Base-by-base conservation (phyloP, 2,329 filamentous ascomycete genomes). In the Colletotrichum lini region DNA sequence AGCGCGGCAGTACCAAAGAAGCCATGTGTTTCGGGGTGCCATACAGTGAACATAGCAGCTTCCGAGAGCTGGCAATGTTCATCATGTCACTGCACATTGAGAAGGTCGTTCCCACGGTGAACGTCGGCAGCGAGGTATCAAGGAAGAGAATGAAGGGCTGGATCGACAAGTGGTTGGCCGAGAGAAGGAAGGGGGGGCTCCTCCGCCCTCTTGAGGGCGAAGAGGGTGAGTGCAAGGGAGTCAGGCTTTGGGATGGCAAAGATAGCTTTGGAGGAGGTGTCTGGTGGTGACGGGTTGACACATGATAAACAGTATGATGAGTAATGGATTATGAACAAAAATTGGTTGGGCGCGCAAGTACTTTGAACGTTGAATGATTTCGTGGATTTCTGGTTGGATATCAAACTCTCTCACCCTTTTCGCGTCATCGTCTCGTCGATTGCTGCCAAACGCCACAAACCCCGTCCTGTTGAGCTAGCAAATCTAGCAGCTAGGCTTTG, bases 11-110 rank as follows among this genome's bases (percentile, higher is more conserved):
- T 81, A 95, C 93, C 3, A 88, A 88, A 58, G 92, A 96, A 76
- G 93, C 93, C 47, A 92, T 93, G 80, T 98, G 95, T 80, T 98
- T 97, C 76, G 95, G 94, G 0, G 96, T 98, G 2, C 96, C 96
- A 2, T 99, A 99, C 79, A 95, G 92, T 62, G 96, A 99, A 83
- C 96, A 99, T 80, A 96, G 93, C 80, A 97, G 94, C 73, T 99
- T 99, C 79, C 88, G 96, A 50, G 96, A 99, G 84, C 82, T 99
- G 78, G 96, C 94, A 0, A 92, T 98, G 88, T 99, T 99, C 79
- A 90, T 96, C 75, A 96, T 96, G 86, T 90, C 92, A 23, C 80
- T 99, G 80, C 85, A 93, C 67, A 97, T 99, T 74, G 95, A 96
- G 74, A 94, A 92, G 81, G 89, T 99, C 8, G 92, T 99, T 18